These are phyloP conservation scores for Withania somnifera DNA, from an alignment of 305 asterid species.

Conservation along the genomic window DNA sequence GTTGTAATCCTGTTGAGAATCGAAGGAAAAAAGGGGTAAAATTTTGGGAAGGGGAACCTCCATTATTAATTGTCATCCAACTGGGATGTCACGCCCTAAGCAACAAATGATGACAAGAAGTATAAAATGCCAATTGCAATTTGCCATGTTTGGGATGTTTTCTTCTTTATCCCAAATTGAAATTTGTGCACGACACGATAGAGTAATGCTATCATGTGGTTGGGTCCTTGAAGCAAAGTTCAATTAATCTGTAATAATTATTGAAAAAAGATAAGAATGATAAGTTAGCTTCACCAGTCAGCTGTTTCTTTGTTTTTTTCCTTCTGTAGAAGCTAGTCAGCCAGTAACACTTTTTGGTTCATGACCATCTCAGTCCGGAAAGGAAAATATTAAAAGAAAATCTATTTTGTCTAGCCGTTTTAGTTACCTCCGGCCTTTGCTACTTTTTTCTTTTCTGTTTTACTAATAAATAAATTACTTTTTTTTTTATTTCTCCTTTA, in stretches of 20 bases:
- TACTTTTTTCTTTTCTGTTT: not conserved
- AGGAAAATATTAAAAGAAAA: not conserved
- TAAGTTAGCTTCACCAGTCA: too few relatives aligned
- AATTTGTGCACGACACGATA: not conserved
- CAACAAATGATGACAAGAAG: not conserved
- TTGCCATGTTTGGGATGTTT: not conserved
- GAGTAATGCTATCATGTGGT: not conserved
- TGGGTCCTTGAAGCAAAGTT: not conserved
- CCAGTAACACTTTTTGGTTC: too few relatives aligned
- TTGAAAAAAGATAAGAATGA: not conserved
- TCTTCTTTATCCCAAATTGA: not conserved
- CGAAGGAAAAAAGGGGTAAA: not conserved
- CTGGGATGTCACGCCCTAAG: not conserved
- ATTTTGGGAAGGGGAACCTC: not conserved
- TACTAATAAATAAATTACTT: not conserved
- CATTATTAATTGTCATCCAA: not conserved
- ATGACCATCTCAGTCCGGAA: too few relatives aligned
- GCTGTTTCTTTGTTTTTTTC: too few relatives aligned
- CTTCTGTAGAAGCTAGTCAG: too few relatives aligned
- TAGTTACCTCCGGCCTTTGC: not conserved
- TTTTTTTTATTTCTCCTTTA: too few relatives aligned
- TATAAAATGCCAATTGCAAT: not conserved
- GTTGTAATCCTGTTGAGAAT: not conserved
- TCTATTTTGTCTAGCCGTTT: not conserved
- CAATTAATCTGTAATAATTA: not conserved